Percentiles rank a stretch among this genome's conserved stretches.
These are phyloP conservation scores for Fraxinus greggii DNA, from an alignment of 305 asterid species.

Conservation along the genomic window DNA sequence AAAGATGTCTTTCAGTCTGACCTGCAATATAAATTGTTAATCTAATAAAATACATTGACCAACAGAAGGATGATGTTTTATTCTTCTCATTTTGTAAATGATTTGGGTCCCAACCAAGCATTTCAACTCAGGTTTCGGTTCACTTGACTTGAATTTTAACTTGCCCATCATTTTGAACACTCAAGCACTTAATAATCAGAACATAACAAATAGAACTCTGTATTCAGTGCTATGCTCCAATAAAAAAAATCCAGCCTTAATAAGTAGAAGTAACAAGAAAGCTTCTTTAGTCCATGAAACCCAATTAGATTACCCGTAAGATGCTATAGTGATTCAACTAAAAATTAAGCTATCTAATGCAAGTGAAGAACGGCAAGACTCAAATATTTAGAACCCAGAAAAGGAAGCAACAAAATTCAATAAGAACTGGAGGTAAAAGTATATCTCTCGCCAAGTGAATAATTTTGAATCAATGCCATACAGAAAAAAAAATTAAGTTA, in stretches of 20 bases:
- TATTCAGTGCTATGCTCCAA: background rate
- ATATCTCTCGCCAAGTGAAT: background rate
- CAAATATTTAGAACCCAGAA: background rate
- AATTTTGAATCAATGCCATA: background rate
- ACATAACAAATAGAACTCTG: background rate
- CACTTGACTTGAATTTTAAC: background rate
- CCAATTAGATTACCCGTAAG: background rate
- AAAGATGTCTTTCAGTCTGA: background rate
- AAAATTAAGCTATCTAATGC: background rate
- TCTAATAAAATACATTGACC: background rate
- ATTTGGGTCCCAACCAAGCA: background rate
- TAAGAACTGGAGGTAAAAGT: background rate
- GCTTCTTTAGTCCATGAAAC: background rate
- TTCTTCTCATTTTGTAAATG: background rate
- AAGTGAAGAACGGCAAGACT: background rate
- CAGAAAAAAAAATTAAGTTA: background rate
- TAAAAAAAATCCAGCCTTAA: background rate
- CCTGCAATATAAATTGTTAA: background rate
- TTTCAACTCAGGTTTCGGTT: background rate
- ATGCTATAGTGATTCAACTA: background rate
- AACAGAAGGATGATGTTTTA: background rate
- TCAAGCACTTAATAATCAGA: background rate
- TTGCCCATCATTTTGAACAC: background rate
- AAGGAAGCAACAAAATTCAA: background rate
- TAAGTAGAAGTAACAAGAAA: background rate